phyloP scores from a whole-genome alignment of 306 rosid genomes.

The Cicer judaicum region DNA sequence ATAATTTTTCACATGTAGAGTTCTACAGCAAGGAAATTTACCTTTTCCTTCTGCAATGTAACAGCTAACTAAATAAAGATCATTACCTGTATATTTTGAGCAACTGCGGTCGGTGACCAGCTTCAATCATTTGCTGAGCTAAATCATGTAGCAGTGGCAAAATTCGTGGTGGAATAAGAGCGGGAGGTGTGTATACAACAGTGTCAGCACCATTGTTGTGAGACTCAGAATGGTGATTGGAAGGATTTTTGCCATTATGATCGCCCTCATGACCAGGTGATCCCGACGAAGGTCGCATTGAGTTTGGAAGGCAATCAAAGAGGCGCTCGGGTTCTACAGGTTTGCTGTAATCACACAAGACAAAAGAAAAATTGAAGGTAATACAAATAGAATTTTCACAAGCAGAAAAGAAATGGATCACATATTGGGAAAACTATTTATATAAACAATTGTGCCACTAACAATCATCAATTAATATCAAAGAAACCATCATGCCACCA shows the following conservation, averaged over 20 bases:
- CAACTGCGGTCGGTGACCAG: conserved; percentile 83
- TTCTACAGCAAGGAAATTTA: conserved; percentile 26
- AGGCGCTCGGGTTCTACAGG: conserved; percentile 99
- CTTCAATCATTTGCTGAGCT: conserved; percentile 92
- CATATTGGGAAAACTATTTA: not conserved
- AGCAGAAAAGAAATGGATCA: conserved; percentile 2
- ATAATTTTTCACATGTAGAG: conserved; percentile 39
- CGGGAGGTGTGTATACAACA: conserved; percentile 87
- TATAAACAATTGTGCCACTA: conserved; percentile 22
- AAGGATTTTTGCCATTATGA: conserved; percentile 57
- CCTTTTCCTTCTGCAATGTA: conserved; percentile 25
- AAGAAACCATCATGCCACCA: conserved; percentile 33
- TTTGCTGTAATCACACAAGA: conserved; percentile 65
- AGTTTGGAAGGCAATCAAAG: conserved; percentile 93
- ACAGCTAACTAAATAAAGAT: conserved; percentile 25
- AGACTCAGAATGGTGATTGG: conserved; percentile 67
- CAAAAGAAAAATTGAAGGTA: conserved; percentile 22
- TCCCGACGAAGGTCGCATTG: conserved; percentile 89
- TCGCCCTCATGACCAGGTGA: conserved; percentile 83
- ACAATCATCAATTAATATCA: not conserved
- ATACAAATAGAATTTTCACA: conserved; percentile 24
- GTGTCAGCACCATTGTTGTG: conserved; percentile 62
- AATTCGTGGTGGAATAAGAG: conserved; percentile 86
- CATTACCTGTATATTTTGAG: conserved; percentile 76
- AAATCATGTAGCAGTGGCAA: conserved; percentile 85